Conservation (phyloP, 306 rosid species). For the Medicago lupulina region DNA sequence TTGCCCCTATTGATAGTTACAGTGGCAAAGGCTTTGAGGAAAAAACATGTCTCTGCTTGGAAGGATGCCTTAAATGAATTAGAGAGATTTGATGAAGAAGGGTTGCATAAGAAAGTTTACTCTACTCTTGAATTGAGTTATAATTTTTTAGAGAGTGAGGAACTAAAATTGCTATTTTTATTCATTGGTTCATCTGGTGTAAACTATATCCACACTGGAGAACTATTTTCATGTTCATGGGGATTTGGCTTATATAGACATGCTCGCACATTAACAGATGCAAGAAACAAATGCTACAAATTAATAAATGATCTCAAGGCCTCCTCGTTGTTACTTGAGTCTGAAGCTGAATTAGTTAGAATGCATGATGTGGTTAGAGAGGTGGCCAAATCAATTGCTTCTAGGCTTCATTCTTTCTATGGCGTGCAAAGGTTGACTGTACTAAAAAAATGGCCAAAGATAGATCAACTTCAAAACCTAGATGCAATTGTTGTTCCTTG, state of each 20-base stretch:
- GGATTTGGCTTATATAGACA: neutral
- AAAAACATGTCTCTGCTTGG: neutral
- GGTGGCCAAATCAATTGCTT: neutral
- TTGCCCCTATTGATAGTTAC: neutral
- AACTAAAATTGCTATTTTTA: neutral
- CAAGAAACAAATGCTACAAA: neutral
- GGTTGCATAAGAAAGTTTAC: neutral
- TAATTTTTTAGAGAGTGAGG: neutral
- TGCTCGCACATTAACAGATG: neutral
- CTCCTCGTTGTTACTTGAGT: neutral
- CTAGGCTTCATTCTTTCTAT: neutral
- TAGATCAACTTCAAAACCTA: neutral
- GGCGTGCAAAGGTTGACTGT: neutral
- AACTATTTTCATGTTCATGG: neutral
- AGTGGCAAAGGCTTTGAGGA: neutral
- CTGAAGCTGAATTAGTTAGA: neutral
- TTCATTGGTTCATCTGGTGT: neutral
- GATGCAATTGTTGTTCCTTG: neutral
- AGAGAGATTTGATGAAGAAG: neutral
- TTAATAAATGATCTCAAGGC: neutral
- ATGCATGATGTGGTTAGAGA: neutral
- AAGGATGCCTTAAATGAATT: neutral
- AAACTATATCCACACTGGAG: accelerated
- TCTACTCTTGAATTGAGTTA: neutral
- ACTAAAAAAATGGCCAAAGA: too few species aligned